A percentile compares a stretch with the other conserved stretches of the same genome.
phyloP scores from a whole-genome alignment of 2,329 filamentous ascomycete species.

The Penicillium frequentans region DNA sequence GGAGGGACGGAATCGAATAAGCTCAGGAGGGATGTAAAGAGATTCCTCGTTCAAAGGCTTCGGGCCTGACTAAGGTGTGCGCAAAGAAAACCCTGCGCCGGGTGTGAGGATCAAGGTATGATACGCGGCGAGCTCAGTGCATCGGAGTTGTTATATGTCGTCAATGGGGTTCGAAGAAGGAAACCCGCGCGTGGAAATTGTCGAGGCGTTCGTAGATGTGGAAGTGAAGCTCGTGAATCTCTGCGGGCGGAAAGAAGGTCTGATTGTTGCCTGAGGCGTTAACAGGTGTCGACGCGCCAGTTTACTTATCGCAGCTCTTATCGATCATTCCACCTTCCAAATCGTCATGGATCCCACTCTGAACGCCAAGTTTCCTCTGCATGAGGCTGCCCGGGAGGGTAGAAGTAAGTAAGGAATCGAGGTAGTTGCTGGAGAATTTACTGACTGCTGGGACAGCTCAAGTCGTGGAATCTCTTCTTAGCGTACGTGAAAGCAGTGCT shows the following conservation, averaged over 20 bases:
- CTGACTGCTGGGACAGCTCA: conserved; percentile 52
- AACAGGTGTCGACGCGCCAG: conserved; percentile 15
- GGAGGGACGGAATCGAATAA: background rate
- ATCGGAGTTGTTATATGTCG: background rate
- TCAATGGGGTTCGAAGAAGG: background rate
- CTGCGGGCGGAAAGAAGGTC: conserved; percentile 5
- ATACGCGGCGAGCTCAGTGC: background rate
- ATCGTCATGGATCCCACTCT: conserved; percentile 43
- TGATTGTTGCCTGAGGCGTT: conserved; percentile 21
- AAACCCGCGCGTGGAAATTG: background rate
- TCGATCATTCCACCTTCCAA: conserved; percentile 14
- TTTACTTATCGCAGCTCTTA: conserved; percentile 27
- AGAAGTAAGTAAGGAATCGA: conserved; percentile 59
- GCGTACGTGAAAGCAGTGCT: conserved; percentile 47
- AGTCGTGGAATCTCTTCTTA: conserved; percentile 72
- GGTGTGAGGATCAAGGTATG: background rate
- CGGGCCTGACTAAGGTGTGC: conserved; percentile 6
- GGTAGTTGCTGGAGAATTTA: conserved; percentile 9
- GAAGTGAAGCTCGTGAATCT: conserved; percentile 13
- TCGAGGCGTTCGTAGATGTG: conserved; percentile 1
- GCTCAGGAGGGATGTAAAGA: background rate
- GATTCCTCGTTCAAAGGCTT: conserved; percentile 1
- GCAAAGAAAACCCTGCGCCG: conserved; percentile 19
- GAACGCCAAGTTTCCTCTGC: conserved; percentile 73
- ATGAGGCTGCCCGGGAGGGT: conserved; percentile 83